These are phyloP conservation scores for Suillus fuscotomentosus DNA, from an alignment of 768 basidiomycete genomes.

Conservation along the genomic window DNA sequence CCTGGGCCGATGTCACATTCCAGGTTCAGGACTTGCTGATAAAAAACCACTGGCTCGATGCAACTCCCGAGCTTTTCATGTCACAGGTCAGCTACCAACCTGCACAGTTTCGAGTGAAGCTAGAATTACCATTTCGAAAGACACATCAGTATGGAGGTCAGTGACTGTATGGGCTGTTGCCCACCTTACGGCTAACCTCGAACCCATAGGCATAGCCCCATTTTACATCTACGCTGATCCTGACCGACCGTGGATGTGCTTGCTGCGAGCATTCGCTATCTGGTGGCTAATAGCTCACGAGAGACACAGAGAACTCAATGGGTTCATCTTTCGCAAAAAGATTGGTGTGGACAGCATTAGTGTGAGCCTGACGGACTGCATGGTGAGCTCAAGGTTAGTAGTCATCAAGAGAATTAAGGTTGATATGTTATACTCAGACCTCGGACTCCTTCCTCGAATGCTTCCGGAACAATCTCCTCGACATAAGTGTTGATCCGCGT, in stretches of 20 bases:
- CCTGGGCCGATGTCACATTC: slow-evolving; percentile 21
- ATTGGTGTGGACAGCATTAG: neutral
- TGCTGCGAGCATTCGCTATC: slow-evolving; percentile 30
- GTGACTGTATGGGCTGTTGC: neutral
- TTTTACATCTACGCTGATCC: slow-evolving; percentile 24
- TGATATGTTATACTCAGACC: neutral
- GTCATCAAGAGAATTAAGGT: too few relatives aligned
- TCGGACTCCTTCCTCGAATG: slow-evolving; percentile 36
- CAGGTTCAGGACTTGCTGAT: slow-evolving; percentile 4
- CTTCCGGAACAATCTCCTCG: slow-evolving; percentile 40
- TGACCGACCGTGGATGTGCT: slow-evolving; percentile 30
- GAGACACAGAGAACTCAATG: neutral
- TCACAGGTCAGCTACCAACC: neutral
- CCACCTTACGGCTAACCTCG: neutral
- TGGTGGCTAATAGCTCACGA: slow-evolving; percentile 20
- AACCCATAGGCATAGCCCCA: slow-evolving; percentile 28
- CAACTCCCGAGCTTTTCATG: neutral
- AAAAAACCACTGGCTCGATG: slow-evolving; percentile 5
- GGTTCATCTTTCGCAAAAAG: slow-evolving; percentile 3
- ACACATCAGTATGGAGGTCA: slow-evolving; percentile 31
- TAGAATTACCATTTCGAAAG: slow-evolving; percentile 28
- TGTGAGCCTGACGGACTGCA: too few relatives aligned
- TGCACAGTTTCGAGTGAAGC: slow-evolving; percentile 10
- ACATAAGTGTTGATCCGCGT: slow-evolving; percentile 36
- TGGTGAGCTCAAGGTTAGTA: too few relatives aligned